phyloP scores from a whole-genome alignment of 2,329 filamentous ascomycete genomes.

The Cadophora luteo-olivacea region DNA sequence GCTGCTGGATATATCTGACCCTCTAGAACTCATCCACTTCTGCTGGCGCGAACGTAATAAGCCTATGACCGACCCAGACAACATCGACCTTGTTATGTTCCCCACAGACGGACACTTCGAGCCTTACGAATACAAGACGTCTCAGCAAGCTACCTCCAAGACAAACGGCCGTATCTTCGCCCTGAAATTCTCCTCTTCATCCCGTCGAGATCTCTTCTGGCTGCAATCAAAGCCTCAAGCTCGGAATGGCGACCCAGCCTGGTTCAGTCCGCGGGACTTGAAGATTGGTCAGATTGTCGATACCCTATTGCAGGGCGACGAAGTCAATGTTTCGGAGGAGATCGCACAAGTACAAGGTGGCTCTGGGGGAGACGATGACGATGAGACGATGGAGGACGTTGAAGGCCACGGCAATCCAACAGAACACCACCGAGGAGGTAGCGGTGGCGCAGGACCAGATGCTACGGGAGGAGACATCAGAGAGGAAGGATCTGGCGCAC shows the following conservation, averaged over 20 bases:
- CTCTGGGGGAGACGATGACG: conserved; percentile 62
- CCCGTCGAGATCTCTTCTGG: conserved; percentile 93
- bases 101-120: conserved; percentile 87
- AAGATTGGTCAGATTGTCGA: conserved; percentile 91
- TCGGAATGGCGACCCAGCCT: conserved; percentile 70
- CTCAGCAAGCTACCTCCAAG: conserved; percentile 63
- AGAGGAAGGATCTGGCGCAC: conserved; percentile 84
- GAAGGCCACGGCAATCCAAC: conserved; percentile 67
- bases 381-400: conserved; percentile 81
- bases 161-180: conserved; percentile 91
- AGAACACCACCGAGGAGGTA: conserved; percentile 65
- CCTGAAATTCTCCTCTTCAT: conserved; percentile 92
- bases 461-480: conserved; percentile 91
- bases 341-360: conserved; percentile 67
- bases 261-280: conserved; percentile 84
- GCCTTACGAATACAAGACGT: conserved; percentile 77
- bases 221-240: conserved; percentile 88
- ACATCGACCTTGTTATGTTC: conserved; percentile 89
- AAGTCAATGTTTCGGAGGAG: conserved; percentile 79
- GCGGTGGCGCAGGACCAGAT: conserved; percentile 82
- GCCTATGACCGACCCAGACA: conserved; percentile 73
- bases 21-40: conserved; percentile 85
- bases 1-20: conserved; percentile 30
- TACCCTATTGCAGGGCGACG: conserved; percentile 83
- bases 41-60: conserved; percentile 89